A percentile compares a stretch with the other conserved stretches of the same genome.
Conservation (phyloP, 208 protist species). For the Endotrypanum monterogeii region DNA sequence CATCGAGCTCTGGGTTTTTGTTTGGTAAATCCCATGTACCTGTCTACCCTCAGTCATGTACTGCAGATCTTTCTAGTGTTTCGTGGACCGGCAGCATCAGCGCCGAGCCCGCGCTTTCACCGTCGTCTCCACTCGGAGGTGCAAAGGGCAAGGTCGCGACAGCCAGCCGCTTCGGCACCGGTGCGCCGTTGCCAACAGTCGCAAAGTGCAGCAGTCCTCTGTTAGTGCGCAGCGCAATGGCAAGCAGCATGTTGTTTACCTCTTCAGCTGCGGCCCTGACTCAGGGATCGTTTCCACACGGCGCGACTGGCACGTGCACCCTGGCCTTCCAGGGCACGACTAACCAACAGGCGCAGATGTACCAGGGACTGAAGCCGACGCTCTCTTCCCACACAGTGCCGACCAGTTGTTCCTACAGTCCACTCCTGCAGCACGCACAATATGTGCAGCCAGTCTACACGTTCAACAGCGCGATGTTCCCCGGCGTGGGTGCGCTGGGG, state of each 20-base stretch:
- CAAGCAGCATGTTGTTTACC: conserved; percentile 22
- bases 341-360: conserved; percentile 1
- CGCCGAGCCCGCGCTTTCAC: conserved; percentile 13
- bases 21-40: not conserved
- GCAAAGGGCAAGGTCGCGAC: not conserved
- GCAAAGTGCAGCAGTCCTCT: conserved; percentile 20
- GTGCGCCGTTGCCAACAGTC: not conserved
- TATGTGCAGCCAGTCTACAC: not conserved
- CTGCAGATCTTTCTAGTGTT: not conserved
- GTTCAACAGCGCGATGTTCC: not conserved
- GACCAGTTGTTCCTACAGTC: not conserved
- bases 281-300: conserved; percentile 21
- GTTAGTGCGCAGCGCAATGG: conserved; percentile 20
- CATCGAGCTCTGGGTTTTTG: not conserved
- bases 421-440: not conserved
- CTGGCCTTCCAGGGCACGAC: not conserved
- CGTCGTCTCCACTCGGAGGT: conserved; percentile 1
- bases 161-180: not conserved
- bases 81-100: conserved; percentile 17
- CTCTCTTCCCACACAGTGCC: conserved; percentile 10
- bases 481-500: not conserved
- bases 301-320: not conserved
- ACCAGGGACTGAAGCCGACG: not conserved
- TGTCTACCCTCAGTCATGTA: not conserved
- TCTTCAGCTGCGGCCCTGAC: conserved; percentile 18